Percentiles rank a stretch among this genome's conserved stretches.
Conservation (phyloP, 2,329 filamentous ascomycete species). For the Alternaria metachromatica region DNA sequence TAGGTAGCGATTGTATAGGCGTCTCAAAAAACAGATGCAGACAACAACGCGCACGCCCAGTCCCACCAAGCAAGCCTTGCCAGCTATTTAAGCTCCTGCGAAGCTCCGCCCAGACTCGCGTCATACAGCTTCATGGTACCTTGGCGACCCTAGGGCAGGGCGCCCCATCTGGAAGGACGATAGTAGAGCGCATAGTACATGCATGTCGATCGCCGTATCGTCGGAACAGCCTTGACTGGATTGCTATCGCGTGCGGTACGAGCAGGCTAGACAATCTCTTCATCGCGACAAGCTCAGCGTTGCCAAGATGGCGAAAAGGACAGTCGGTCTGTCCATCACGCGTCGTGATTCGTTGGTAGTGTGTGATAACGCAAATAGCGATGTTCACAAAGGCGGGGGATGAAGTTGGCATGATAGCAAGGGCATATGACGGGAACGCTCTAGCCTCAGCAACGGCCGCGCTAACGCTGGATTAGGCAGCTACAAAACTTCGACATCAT, state of each 20-base stretch:
- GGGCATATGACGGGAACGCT: not conserved
- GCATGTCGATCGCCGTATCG: constrained; percentile 3
- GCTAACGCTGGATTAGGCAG: constrained; percentile 11
- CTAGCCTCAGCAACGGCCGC: not conserved
- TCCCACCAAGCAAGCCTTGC: not conserved
- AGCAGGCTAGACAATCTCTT: not conserved
- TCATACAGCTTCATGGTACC: not conserved
- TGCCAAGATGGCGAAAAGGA: not conserved
- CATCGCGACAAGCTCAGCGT: not conserved
- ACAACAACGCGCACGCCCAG: constrained; percentile 1
- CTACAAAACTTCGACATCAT: constrained; percentile 7
- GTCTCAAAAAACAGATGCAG: not conserved
- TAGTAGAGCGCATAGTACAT: constrained; percentile 3
- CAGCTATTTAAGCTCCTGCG: constrained; percentile 9
- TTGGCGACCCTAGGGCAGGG: not conserved
- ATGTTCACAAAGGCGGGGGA: not conserved
- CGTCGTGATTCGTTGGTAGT: not conserved
- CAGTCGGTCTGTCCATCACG: not conserved
- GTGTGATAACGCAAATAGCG: not conserved
- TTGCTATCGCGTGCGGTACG: not conserved
- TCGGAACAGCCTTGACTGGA: not conserved
- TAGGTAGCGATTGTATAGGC: not conserved
- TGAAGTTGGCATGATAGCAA: not conserved
- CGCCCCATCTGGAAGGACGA: constrained; percentile 5
- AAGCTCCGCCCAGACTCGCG: constrained; percentile 1